Evolutionary conservation across 139 green algal species (phyloP), one percentile per base, ranked within the genome.

Genomic region (Chlorella vulgaris): DNA sequence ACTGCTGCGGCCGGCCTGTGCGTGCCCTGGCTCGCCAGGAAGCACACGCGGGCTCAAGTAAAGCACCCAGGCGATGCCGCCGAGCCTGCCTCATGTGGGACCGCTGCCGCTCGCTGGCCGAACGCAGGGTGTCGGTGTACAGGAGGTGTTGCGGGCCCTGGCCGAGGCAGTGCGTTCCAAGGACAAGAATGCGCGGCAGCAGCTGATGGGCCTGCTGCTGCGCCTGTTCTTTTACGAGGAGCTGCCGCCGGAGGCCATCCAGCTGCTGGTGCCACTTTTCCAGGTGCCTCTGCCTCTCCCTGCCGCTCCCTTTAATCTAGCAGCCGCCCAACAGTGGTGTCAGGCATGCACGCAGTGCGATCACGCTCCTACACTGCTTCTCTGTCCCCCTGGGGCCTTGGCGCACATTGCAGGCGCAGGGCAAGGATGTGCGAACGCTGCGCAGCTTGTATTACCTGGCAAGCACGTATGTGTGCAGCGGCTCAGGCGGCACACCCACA

Each of bases 171-270:
- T 80, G 39, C 75, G 76, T 21, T 58, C 55, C 29, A 63, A 51
- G 36, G 78, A 85, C 55, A 87, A 85, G 69, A 66, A 50, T 22
- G 66, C n/a, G 7, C 58, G 70, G 10, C 10, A 33, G 47, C 58
- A 82, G 35, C 62, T 87, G 2, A 5, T 51, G 26, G 40, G n/a
- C 6, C 42, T 85, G 26, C 36, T 87, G 33, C 26, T 78, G 47
- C 69, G 83, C 15, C 65, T 85, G 3, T 87, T 75, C 39, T 85
- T 83, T 22, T 85, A 60, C 36, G 83, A 87, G 50, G 77, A 87
- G 39, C 65, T 85, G 19, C 83, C 83, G 31, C 65, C 78, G 0
- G 78, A 81, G 39, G 43, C 77, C 33, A 18, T 87, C 36, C 33
- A 53, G 21, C 35, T 39, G 67, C 62, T 85, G 28, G 24, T 82